Evolutionary conservation across 1,139 yeast species (phyloP), one percentile per base, ranked within the genome.

Genomic region (Sugiyamaella paludigena): DNA sequence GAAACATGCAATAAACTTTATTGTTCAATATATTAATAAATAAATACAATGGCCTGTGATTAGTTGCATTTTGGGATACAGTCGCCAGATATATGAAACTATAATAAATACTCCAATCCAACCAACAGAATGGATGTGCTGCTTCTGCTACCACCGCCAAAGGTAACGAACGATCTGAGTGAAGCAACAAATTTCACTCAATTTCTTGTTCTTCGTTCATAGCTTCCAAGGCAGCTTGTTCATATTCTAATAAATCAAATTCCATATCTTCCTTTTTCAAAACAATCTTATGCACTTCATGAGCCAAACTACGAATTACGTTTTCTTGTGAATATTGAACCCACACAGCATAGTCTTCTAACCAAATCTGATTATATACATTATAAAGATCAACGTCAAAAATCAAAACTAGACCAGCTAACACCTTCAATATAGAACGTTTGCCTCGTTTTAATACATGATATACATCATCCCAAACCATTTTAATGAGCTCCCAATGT

Each of bases 331-430:
- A 66, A 52, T 81, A 83, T 43, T 89, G 80, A 16, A 87, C 65
- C 95, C 96, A 92, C 4, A 85, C 73, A 48, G 88, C 76, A 57
- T 89, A 73, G 64, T 92, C 98, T 60, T 87, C 92, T 10, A 91
- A 61, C 75, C 89, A 77, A 1, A 91, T 77, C 60, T 81, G 82
- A 60, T 87, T 87, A 65, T 92, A 92, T 8, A 88, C 91, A 61
- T 86, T 86, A 64, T 89, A 89, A n/a, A 85, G 78, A 58, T 91
- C 97, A 58, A 72, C 83, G 50, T 96, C 76, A 66, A 89, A 89
- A n/a, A 85, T 68, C 60, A 85, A 91, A 57, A 86, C 78, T 11
- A 81, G 67, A 19, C 76, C 79, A 33, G 89, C 67, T 33, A 91
- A 64, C 1, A 78, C 71, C 55, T 78, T 77, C 38, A 89, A 69